Base-by-base conservation (phyloP, 2,329 filamentous ascomycete genomes). In the Aspergillus luchuensis region DNA sequence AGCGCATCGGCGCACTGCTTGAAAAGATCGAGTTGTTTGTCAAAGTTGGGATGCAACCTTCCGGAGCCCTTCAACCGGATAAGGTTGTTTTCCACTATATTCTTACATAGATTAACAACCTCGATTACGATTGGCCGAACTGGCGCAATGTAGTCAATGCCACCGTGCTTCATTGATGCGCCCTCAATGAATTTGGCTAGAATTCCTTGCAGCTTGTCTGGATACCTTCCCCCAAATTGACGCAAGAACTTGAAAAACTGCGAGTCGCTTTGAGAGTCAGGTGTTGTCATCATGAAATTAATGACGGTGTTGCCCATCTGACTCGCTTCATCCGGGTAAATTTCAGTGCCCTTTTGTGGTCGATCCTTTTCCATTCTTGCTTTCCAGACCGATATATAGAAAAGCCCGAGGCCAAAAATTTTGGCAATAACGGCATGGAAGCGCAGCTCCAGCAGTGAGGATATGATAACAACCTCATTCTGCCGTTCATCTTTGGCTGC, bases 1-100 rank as follows among this genome's bases (percentile, higher is more conserved):
- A 43, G 17, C 15, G 15, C 39, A 6, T 50, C 43, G 8, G 59
- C 50, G 25, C 58, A 61, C 19, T 53, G 47, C 17, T 19, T 41
- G 36, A 66, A 59, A 21, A 58, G 13, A 23, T 57, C 41, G 15
- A 60, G 25, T 19, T 61, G 58, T 25, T 58, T 39, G 10, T 63
- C 63, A 21, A 60, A 58, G 3, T 55, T 54, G 30, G 48, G 21
- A 17, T 52, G 38, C 21, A 65, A 39, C 13, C 19, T 51, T 43
- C 60, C 60, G 30, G 54, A 38, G 56, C 19, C n/a, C 19, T 57
- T 58, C 3, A 61, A 28, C 17, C 59, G 48, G 10, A 65, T 50
- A 21, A 59, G 33, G 25, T 63, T 65, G 41, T 66, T 66, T 38
- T 66, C 64, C 13, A 66, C 53, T 10, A 66, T 50, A 33, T 60